Evolutionary conservation across 2,329 filamentous ascomycete genomes (phyloP).

Genomic region (Emmonsiellopsis sp.): DNA sequence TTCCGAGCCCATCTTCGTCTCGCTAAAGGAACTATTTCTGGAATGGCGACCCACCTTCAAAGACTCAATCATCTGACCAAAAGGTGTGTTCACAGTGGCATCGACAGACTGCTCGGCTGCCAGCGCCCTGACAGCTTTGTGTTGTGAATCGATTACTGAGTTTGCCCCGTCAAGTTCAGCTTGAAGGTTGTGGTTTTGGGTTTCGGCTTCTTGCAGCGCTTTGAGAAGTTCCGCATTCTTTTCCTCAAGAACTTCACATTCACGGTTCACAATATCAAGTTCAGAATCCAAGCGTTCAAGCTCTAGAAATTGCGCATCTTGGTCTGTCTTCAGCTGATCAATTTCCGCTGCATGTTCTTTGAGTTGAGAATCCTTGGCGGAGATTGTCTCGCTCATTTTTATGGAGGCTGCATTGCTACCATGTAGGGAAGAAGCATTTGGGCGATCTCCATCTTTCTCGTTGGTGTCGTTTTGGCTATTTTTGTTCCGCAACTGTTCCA

Average conservation of each 20-base stretch:
- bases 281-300: conserved; percentile 27
- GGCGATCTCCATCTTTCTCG: neutral
- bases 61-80: conserved; percentile 29
- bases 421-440: neutral
- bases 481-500: conserved; percentile 5
- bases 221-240: conserved; percentile 24
- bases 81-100: conserved; percentile 22
- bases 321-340: conserved; percentile 25
- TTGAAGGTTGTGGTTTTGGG: conserved; percentile 27
- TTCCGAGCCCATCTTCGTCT: conserved; percentile 5
- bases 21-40: conserved; percentile 5
- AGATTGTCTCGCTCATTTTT: conserved; percentile 17
- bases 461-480: no score
- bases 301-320: conserved; percentile 25
- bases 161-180: conserved; percentile 26
- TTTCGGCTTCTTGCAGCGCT: conserved; percentile 27
- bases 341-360: conserved; percentile 28
- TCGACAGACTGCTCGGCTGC: conserved; percentile 27
- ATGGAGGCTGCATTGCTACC: neutral
- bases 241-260: conserved; percentile 26
- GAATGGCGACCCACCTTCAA: conserved; percentile 23
- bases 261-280: conserved; percentile 22
- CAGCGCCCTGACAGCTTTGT: conserved; percentile 27
- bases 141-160: conserved; percentile 27
- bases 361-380: conserved; percentile 24